Conservation (phyloP, 257 asterid species). For the Leonotis leonurus region DNA sequence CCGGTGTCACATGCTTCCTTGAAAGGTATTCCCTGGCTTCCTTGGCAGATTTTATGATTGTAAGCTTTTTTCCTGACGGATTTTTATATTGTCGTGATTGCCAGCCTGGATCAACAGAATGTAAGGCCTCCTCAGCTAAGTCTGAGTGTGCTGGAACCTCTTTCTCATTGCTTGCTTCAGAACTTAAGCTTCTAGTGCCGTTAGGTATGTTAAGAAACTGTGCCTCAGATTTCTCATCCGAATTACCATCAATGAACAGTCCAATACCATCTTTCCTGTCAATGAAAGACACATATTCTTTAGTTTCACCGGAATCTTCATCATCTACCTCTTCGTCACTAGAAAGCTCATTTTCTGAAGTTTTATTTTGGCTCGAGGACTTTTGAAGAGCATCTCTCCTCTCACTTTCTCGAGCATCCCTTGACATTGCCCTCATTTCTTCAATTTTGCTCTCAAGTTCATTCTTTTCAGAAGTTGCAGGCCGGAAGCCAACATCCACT, state of each 20-base stretch:
- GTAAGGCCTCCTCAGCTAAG: conserved; percentile 20
- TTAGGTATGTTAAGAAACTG: conserved; percentile 6
- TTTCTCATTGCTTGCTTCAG: conserved; percentile 11
- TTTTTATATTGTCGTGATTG: conserved; percentile 15
- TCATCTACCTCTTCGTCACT: conserved; percentile 14
- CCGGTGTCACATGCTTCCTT: conserved; percentile 30
- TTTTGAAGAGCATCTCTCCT: conserved; percentile 24
- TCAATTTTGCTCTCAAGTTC: conserved; percentile 43
- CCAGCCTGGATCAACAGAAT: conserved; percentile 18
- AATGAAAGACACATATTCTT: conserved; percentile 13
- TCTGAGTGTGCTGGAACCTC: conserved; percentile 20
- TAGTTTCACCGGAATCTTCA: conserved; percentile 22
- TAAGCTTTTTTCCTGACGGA: conserved; percentile 32
- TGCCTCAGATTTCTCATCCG: conserved; percentile 18
- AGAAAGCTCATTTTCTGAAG: conserved; percentile 22
- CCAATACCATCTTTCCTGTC: conserved; percentile 21
- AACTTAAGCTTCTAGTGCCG: conserved; percentile 21
- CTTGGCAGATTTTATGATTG: conserved; percentile 62
- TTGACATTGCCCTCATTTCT: conserved; percentile 72
- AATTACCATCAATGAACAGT: conserved; percentile 16
- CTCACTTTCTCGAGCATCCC: conserved; percentile 63
- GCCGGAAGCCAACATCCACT: background rate
- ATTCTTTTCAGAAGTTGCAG: conserved; percentile 19
- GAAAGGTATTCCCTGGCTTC: conserved; percentile 86
- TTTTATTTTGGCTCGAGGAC: conserved; percentile 14